These are phyloP conservation scores for Phaeotremella skinneri DNA, from an alignment of 768 basidiomycete species.

Conservation along the genomic window DNA sequence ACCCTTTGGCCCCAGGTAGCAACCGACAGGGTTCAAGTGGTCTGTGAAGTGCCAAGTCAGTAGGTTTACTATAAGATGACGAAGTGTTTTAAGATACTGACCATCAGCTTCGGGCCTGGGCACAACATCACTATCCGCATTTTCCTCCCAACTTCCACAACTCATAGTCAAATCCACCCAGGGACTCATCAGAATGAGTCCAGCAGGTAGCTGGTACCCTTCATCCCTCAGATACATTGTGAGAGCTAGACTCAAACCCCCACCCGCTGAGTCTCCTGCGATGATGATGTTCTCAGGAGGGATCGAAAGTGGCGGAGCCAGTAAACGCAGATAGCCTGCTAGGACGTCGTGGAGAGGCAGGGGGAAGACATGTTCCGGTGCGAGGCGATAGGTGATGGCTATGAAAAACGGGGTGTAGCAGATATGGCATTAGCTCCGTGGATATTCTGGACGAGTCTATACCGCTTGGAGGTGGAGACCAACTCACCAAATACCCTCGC, in stretches of 20 bases:
- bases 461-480: neutral
- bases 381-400: slow-evolving; percentile 92
- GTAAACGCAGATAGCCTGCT: slow-evolving; percentile 77
- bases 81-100: slow-evolving; percentile 25
- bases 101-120: slow-evolving; percentile 50
- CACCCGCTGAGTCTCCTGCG: slow-evolving; percentile 89
- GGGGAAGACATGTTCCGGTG: slow-evolving; percentile 92
- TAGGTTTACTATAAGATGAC: neutral
- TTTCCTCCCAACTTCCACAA: slow-evolving; percentile 97
- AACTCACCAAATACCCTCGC: slow-evolving; percentile 77
- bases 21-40: slow-evolving; percentile 88
- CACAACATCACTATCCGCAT: slow-evolving; percentile 57
- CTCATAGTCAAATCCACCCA: slow-evolving; percentile 99
- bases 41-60: slow-evolving; percentile 62
- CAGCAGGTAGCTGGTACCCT: slow-evolving; percentile 75
- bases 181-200: slow-evolving; percentile 83
- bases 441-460: neutral
- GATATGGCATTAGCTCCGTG: neutral
- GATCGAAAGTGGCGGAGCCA: slow-evolving; percentile 76
- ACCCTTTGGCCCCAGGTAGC: slow-evolving; percentile 74
- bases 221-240: slow-evolving; percentile 95
- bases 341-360: slow-evolving; percentile 84
- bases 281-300: slow-evolving; percentile 77
- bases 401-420: slow-evolving; percentile 15
- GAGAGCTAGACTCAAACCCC: slow-evolving; percentile 77